Evolutionary conservation across 2,329 filamentous ascomycete genomes (phyloP), one percentile per base, ranked within the genome.

Genomic region (Fusarium annulatum): DNA sequence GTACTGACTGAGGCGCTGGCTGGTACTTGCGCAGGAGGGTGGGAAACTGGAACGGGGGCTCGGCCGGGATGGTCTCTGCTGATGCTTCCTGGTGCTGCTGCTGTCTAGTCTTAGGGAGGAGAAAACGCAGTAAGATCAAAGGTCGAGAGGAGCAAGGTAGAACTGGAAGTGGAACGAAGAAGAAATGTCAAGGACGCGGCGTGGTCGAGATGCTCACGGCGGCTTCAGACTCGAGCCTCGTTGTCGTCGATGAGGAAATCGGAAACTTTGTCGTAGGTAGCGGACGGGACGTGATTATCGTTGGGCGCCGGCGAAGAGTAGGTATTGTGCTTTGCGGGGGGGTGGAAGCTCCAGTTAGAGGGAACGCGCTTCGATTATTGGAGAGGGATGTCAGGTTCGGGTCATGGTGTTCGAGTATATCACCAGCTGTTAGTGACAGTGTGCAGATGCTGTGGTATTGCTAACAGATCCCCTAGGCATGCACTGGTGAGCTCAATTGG

Each of bases 311-410:
- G 71, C 65, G 68, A 69, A 39, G 66, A 69, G 51, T 66, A 33
- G 69, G 74, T 77, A 73, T 76, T 76, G 74, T 78, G 74, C 69
- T 76, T 77, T 77, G 76, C 73, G 76, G 75, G 76, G 59, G 76
- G 75, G n/a, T 41, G 34, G 72, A 64, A 74, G 72, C 73, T 73
- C 66, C 59, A 69, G 67, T 72, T 77, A 60, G 67, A 68, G 58
- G 63, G 57, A 69, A 67, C 67, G 69, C 71, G 73, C 64, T 39
- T 69, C 59, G 73, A 74, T 76, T 73, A 74, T 75, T 75, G 71
- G 76, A 71, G 74, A 71, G 65, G 64, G 71, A 66, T 62, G 61
- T 71, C 45, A 53, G 69, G 65, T 56, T 55, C 41, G 62, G 56
- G 65, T 49, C 34, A 36, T 58, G 30, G 41, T n/a, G 52, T 52